These are phyloP conservation scores for Venturia pyrina DNA, from an alignment of 2,329 filamentous ascomycete genomes.

Conservation along the genomic window DNA sequence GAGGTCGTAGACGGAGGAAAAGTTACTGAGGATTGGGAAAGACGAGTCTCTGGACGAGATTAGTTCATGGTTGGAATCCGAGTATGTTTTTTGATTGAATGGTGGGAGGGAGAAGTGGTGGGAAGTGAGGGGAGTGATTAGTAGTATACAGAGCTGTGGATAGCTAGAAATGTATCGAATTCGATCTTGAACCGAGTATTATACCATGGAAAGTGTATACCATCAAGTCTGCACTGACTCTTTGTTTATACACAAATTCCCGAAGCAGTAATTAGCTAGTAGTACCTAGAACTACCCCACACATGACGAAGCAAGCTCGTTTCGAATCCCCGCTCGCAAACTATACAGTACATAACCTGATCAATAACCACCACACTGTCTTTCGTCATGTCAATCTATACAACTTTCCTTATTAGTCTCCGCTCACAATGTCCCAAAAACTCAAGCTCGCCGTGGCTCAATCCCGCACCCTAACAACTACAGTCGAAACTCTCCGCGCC, in stretches of 20 bases:
- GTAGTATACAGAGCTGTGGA: too few relatives aligned
- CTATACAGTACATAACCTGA: neutral
- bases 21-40: constrained; percentile 78
- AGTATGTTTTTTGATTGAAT: too few relatives aligned
- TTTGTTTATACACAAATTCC: neutral
- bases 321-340: neutral
- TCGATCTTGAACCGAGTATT: too few relatives aligned
- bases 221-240: neutral
- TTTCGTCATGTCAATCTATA: neutral
- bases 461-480: constrained; percentile 36
- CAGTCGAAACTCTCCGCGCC: constrained; percentile 52
- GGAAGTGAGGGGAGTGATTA: too few relatives aligned
- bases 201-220: too few relatives aligned
- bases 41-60: constrained; percentile 57
- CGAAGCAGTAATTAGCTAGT: neutral
- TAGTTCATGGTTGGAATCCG: constrained; percentile 14
- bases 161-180: too few relatives aligned
- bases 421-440: constrained; percentile 29
- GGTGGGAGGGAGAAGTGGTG: too few relatives aligned
- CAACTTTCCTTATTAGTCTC: constrained; percentile 8
- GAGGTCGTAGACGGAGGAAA: constrained; percentile 77
- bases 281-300: neutral
- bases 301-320: neutral
- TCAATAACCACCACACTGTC: neutral
- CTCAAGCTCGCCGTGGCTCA: constrained; percentile 41